A percentile compares a stretch with the other conserved stretches of the same genome.
Evolutionary conservation across 2,329 filamentous ascomycete species (phyloP).

Genomic region (Allantophomopsis cytisporea): DNA sequence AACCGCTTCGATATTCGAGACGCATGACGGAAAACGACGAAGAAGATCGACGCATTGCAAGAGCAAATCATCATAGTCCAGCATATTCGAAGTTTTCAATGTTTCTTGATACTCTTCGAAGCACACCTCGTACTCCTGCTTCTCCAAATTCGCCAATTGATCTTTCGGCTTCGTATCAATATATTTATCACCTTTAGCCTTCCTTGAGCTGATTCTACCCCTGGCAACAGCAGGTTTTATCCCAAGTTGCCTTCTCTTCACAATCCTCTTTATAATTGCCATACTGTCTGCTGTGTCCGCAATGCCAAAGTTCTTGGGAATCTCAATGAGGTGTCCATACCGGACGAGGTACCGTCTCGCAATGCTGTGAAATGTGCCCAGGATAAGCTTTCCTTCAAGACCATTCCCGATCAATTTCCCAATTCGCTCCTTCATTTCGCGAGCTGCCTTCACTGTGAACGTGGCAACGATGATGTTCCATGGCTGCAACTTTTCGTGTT

Average conservation of each 20-base stretch:
- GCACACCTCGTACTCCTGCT: conserved; percentile 54
- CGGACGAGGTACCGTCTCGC: conserved; percentile 69
- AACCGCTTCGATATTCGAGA: conserved; percentile 80
- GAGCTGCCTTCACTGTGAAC: conserved; percentile 90
- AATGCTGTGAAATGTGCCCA: conserved; percentile 94
- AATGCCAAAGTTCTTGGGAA: conserved; percentile 78
- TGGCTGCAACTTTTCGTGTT: conserved; percentile 57
- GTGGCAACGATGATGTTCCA: conserved; percentile 90
- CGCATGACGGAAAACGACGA: conserved; percentile 58
- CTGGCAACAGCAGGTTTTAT: conserved; percentile 61
- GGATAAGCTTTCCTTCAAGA: conserved; percentile 60
- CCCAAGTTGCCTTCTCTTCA: conserved; percentile 55
- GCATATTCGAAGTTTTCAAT: conserved; percentile 60
- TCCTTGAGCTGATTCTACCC: conserved; percentile 60
- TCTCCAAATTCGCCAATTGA: conserved; percentile 27
- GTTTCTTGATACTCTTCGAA: conserved; percentile 70
- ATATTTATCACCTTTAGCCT: conserved; percentile 39
- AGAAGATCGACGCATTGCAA: conserved; percentile 73
- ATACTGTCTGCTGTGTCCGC: conserved; percentile 73
- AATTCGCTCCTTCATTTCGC: conserved; percentile 86
- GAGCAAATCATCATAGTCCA: conserved; percentile 92
- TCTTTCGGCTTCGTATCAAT: conserved; percentile 17
- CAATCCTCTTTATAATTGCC: conserved; percentile 68
- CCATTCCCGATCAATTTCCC: conserved; percentile 67
- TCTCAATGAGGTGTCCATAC: conserved; percentile 75